Conservation (phyloP, 306 rosid species). For the Canavalia ensiformis region DNA sequence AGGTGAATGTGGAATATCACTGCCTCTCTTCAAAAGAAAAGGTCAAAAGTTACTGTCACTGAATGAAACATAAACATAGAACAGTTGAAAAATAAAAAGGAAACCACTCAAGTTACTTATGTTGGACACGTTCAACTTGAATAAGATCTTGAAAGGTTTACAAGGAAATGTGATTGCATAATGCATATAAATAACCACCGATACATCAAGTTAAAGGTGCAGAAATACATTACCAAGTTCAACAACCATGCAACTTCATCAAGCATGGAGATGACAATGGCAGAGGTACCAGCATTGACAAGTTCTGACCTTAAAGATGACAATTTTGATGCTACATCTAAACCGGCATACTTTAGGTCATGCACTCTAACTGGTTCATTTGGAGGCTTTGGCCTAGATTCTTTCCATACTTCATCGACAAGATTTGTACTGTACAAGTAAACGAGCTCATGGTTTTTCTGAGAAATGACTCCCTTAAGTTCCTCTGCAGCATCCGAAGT, state of each 20-base stretch:
- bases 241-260: constrained; percentile 97
- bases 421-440: constrained; percentile 79
- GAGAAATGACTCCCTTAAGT: constrained; percentile 74
- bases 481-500: constrained; percentile 94
- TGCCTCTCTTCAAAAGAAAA: constrained; percentile 85
- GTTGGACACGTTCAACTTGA: constrained; percentile 35
- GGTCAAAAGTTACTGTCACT: constrained; percentile 27
- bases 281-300: constrained; percentile 75
- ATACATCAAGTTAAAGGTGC: constrained; percentile 27
- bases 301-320: constrained; percentile 83
- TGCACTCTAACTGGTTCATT: constrained; percentile 79
- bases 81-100: constrained; percentile 1
- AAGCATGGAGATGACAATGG: constrained; percentile 85
- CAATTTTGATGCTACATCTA: constrained; percentile 81
- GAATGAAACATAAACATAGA: constrained; percentile 40
- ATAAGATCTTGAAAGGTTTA: constrained; percentile 37
- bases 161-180: constrained; percentile 29
- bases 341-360: constrained; percentile 83
- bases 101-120: constrained; percentile 26
- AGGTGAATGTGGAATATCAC: constrained; percentile 93
- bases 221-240: constrained; percentile 79
- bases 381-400: constrained; percentile 76
- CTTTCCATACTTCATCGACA: constrained; percentile 91
- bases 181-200: constrained; percentile 33
- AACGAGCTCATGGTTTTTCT: constrained; percentile 80